These are phyloP conservation scores for Candida glucosophila DNA, from an alignment of 1,139 yeast genomes.

Conservation along the genomic window DNA sequence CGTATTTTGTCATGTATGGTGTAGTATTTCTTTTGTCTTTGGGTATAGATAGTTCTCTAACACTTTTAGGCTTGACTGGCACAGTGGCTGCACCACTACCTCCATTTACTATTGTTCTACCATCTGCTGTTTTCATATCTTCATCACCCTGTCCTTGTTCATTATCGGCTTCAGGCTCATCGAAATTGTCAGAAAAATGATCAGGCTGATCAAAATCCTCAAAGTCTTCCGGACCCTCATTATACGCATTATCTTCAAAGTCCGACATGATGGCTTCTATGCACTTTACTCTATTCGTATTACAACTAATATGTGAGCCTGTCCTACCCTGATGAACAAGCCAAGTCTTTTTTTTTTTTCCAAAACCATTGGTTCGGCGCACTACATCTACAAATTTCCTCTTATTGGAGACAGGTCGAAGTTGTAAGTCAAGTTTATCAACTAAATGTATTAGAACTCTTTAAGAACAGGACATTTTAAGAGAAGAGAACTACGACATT, in stretches of 20 bases:
- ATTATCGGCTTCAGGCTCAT: conserved; percentile 32
- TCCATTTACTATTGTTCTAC: conserved; percentile 62
- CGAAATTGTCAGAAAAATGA: conserved; percentile 63
- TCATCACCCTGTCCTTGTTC: conserved; percentile 13
- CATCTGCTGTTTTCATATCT: conserved; percentile 62
- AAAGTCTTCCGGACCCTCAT: conserved; percentile 71
- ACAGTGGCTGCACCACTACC: conserved; percentile 54
- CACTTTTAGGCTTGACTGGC: conserved; percentile 51
- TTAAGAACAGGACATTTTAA: no score
- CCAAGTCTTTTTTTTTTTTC: no score
- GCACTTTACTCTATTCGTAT: background rate
- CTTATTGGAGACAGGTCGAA: no score
- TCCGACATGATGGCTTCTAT: conserved; percentile 29
- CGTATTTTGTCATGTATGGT: conserved; percentile 98
- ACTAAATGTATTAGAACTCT: no score
- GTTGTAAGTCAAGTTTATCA: no score
- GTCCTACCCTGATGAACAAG: no score
- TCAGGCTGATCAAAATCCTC: conserved; percentile 75
- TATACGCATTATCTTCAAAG: conserved; percentile 48
- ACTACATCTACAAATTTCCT: no score
- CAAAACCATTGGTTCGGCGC: no score
- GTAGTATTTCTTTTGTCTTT: conserved; percentile 87
- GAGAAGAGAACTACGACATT: no score
- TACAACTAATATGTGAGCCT: no score
- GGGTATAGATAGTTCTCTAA: conserved; percentile 80